These are phyloP conservation scores for Diaporthe amygdali DNA, from an alignment of 2,329 filamentous ascomycete species.

Conservation along the genomic window DNA sequence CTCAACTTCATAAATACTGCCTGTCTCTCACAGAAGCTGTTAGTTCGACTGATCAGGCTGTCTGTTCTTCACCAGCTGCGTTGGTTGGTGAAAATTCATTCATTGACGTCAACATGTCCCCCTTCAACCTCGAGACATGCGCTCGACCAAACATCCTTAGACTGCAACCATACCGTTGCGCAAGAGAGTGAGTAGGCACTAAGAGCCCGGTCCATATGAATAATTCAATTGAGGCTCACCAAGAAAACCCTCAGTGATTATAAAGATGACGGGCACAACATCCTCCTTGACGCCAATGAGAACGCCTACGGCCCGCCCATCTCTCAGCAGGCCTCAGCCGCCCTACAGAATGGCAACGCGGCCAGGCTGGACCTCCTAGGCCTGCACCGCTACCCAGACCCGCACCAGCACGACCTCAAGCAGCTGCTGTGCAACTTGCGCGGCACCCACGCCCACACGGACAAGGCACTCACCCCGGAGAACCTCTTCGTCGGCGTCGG, in stretches of 20 bases:
- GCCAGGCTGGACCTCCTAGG: constrained; percentile 74
- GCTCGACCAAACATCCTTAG: constrained; percentile 78
- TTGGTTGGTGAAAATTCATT: neutral
- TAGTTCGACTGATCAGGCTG: neutral
- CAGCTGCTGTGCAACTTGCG: constrained; percentile 84
- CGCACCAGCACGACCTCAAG: constrained; percentile 89
- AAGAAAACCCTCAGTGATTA: constrained; percentile 73
- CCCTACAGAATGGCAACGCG: constrained; percentile 42
- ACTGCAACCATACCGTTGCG: constrained; percentile 80
- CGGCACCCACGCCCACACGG: constrained; percentile 83
- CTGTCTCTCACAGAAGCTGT: neutral
- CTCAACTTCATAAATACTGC: neutral
- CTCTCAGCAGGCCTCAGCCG: constrained; percentile 51
- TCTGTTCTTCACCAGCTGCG: neutral
- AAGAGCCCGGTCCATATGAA: constrained; percentile 1
- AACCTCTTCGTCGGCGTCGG: constrained; percentile 96
- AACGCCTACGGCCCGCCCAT: constrained; percentile 92
- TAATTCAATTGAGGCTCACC: neutral
- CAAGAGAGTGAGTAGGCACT: constrained; percentile 69
- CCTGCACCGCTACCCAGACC: constrained; percentile 94
- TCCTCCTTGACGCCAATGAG: constrained; percentile 97
- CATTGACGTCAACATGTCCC: constrained; percentile 49
- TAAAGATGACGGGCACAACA: constrained; percentile 95
- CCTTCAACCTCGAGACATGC: constrained; percentile 77
- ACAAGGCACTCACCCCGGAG: constrained; percentile 73